phyloP scores from a whole-genome alignment of 106 monocot genomes.

The Allium cepa region DNA sequence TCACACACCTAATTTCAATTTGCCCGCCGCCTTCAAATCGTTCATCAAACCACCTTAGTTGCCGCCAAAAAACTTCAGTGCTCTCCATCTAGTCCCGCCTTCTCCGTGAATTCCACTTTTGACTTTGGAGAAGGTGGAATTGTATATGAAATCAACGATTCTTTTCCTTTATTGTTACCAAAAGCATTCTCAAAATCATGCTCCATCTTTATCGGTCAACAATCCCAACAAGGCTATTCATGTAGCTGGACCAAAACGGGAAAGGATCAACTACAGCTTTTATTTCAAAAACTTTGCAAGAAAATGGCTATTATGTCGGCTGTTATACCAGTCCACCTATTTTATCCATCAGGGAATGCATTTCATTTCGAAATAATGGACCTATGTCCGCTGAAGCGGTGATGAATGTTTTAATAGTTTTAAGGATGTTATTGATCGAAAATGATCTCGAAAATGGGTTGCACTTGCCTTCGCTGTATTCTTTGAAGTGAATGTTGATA shows the following conservation, averaged over 20 bases:
- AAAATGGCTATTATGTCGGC: constrained; percentile 77
- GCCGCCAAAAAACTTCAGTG: no score
- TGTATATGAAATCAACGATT: no score
- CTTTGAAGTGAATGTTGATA: constrained; percentile 72
- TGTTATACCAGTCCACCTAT: constrained; percentile 92
- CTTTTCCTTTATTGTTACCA: no score
- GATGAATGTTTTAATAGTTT: constrained; percentile 34
- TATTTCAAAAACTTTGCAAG: constrained; percentile 73
- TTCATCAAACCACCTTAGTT: no score
- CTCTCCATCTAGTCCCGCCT: no score
- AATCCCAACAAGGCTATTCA: constrained; percentile 21
- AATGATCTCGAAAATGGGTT: constrained; percentile 69
- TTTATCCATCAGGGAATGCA: constrained; percentile 79
- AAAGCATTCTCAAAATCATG: no score
- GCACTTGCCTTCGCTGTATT: constrained; percentile 65
- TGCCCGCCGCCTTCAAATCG: no score
- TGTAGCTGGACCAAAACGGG: constrained; percentile 93
- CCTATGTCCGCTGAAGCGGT: constrained; percentile 50
- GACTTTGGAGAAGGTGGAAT: no score
- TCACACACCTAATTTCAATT: no score
- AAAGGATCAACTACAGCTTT: constrained; percentile 93
- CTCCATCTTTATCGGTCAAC: no score
- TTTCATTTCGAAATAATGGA: constrained; percentile 68
- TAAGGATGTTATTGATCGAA: constrained; percentile 52
- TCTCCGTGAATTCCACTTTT: no score